phyloP scores from a whole-genome alignment of 306 rosid species.

The Malus asiatica region DNA sequence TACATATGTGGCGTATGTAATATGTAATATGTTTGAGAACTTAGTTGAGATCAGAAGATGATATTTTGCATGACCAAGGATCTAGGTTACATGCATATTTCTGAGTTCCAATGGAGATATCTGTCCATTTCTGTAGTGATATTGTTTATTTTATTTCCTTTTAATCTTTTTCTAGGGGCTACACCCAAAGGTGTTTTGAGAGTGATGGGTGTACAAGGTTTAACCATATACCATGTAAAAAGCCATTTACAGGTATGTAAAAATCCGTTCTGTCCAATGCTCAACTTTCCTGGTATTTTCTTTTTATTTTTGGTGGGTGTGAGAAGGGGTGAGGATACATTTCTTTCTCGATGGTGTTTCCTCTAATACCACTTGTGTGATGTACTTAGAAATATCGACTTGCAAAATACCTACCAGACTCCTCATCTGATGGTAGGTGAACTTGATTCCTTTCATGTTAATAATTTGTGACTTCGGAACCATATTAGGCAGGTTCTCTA shows the following conservation, averaged over 20 bases:
- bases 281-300: neutral
- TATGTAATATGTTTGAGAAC: neutral
- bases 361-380: conserved; percentile 20
- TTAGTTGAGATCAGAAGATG: neutral
- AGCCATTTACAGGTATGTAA: conserved; percentile 85
- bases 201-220: conserved; percentile 96
- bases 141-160: neutral
- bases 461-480: neutral
- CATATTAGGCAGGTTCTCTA: neutral
- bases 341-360: conserved; percentile 6
- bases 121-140: conserved; percentile 2
- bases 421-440: conserved; percentile 76
- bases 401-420: conserved; percentile 87
- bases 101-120: conserved; percentile 9
- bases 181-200: conserved; percentile 98
- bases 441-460: conserved; percentile 13
- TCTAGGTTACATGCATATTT: conserved; percentile 15
- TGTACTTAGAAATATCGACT: conserved; percentile 88
- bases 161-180: conserved; percentile 55
- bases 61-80: neutral
- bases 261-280: neutral
- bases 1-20: neutral
- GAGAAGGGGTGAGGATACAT: neutral
- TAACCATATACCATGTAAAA: conserved; percentile 94
- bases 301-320: neutral